These are phyloP conservation scores for Cyathus olla DNA, from an alignment of 1,284 basidiomycete genomes.

Conservation along the genomic window DNA sequence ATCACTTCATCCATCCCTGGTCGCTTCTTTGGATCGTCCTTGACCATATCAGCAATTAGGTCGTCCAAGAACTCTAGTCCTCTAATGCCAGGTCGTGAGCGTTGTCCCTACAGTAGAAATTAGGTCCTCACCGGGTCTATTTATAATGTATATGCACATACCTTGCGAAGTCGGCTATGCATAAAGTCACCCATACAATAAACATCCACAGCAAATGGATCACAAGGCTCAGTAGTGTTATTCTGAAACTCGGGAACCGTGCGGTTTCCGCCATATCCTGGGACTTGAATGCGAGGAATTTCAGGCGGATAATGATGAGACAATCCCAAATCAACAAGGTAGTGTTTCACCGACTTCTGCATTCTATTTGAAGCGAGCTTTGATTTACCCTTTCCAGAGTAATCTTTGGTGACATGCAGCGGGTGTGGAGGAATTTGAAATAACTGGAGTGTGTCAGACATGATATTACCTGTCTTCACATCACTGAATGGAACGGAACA, in stretches of 20 bases:
- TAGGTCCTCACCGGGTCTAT: not conserved
- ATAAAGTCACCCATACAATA: constrained; percentile 46
- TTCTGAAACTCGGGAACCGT: not conserved
- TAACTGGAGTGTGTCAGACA: constrained; percentile 41
- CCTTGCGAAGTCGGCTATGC: not conserved
- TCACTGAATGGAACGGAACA: constrained; percentile 40
- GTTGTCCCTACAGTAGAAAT: not conserved
- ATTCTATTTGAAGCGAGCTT: not conserved
- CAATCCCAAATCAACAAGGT: not conserved
- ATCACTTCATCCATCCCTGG: constrained; percentile 47
- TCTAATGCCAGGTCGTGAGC: not conserved
- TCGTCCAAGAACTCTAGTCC: constrained; percentile 42
- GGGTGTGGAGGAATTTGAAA: not conserved
- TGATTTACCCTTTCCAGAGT: not conserved
- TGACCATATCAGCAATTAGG: constrained; percentile 40
- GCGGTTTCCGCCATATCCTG: not conserved
- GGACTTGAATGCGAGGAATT: not conserved
- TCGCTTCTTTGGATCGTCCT: constrained; percentile 37
- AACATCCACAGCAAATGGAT: constrained; percentile 50
- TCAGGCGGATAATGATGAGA: not conserved
- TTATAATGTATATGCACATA: not conserved
- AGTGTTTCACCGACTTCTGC: not conserved
- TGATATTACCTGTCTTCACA: constrained; percentile 45
- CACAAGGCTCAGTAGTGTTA: constrained; percentile 13
- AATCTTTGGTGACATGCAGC: not conserved